Evolutionary conservation across 2,329 filamentous ascomycete genomes (phyloP), one percentile per base, ranked within the genome.

Genomic region (Venturia pyrina): DNA sequence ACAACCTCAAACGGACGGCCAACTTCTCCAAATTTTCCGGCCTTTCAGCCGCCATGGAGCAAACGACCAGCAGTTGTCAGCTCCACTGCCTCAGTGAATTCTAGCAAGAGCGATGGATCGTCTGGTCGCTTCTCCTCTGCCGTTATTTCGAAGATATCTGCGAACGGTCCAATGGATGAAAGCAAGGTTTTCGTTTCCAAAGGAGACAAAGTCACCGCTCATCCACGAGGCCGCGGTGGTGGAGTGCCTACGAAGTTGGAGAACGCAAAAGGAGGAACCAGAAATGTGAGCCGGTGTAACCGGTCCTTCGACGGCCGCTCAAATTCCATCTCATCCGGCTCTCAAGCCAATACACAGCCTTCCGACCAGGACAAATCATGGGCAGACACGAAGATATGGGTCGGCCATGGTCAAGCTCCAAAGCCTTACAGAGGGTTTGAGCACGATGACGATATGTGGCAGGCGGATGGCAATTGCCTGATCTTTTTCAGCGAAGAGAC

Each of bases 401-500:
- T 73, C 24, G 74, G 74, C 6, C 69, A 69, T 24, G 72, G 72
- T 44, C 68, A 73, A 15, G 70, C 69, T 4, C 68, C 73, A 64
- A 71, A 70, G 11, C 73, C 72, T 5, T 78, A 77, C 65, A 70
- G 70, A 48, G 76, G 76, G 1, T 77, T 77, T 59, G 72, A 75
- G 11, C 72, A 72, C 48, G 76, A 78, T 63, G 71, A 75, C 46
- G 73, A 77, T 34, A 74, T 78, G 75, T 73, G 76, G 62, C 66
- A 70, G 64, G 34, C 67, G 50, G 69, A 67, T 13, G 76, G 76
- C 7, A 74, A 73, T 56, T 76, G 67, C 44, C 50, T 68, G 15
- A 76, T 19, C 19, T 77, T 74, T 66, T 77, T 78, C 67, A 75
- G 72, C 63, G 76, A 78, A 66, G 75, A 78, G 67, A 75, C 76